These are phyloP conservation scores for Epichloe elymi DNA, from an alignment of 2,329 filamentous ascomycete species.

Conservation along the genomic window DNA sequence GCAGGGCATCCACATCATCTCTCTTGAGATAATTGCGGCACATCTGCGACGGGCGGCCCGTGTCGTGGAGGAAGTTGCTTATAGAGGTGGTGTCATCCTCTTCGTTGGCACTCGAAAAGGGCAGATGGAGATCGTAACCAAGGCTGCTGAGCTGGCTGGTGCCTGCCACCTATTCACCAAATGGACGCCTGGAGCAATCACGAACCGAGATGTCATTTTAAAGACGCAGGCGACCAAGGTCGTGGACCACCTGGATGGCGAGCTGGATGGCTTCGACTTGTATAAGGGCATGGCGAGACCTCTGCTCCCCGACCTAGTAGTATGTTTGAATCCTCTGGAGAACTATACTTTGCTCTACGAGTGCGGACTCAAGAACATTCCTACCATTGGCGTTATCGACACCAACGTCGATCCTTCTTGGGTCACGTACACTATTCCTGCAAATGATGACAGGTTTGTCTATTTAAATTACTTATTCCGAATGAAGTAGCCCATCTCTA, in stretches of 20 bases:
- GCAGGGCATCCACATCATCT: slow-evolving; percentile 84
- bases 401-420: slow-evolving; percentile 85
- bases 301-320: slow-evolving; percentile 76
- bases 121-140: slow-evolving; percentile 68
- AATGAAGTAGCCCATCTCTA: no score
- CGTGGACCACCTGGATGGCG: slow-evolving; percentile 60
- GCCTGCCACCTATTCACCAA: slow-evolving; percentile 84
- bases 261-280: slow-evolving; percentile 46
- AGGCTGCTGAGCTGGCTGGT: slow-evolving; percentile 62
- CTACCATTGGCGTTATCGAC: slow-evolving; percentile 89
- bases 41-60: slow-evolving; percentile 88
- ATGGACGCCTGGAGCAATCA: slow-evolving; percentile 86
- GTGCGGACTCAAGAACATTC: slow-evolving; percentile 75
- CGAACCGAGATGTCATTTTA: slow-evolving; percentile 87
- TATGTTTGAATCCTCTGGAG: slow-evolving; percentile 85
- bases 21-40: slow-evolving; percentile 74
- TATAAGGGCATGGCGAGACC: slow-evolving; percentile 51
- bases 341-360: slow-evolving; percentile 86
- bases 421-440: slow-evolving; percentile 93
- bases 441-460: slow-evolving; percentile 81
- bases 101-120: slow-evolving; percentile 81
- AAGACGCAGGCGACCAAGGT: slow-evolving; percentile 55
- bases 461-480: neutral
- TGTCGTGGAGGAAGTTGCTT: slow-evolving; percentile 76
- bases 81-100: slow-evolving; percentile 70